Percentiles rank a stretch among this genome's conserved stretches.
These are phyloP conservation scores for Corinectria fuckeliana DNA, from an alignment of 2,329 filamentous ascomycete genomes.

Conservation along the genomic window DNA sequence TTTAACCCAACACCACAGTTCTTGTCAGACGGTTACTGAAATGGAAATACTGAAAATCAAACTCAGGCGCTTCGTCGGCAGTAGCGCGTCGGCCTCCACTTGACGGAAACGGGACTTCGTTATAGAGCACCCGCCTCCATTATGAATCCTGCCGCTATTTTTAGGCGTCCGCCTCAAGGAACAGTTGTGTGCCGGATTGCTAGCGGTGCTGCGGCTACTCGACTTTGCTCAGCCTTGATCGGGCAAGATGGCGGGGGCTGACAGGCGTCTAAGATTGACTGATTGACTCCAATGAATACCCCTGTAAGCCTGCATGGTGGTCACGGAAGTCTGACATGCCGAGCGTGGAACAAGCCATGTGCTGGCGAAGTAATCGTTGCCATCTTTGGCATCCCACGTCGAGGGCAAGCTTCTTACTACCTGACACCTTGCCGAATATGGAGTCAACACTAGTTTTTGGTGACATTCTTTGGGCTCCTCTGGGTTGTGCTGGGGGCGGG, in stretches of 20 bases:
- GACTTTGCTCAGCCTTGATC: background rate
- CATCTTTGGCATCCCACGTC: background rate
- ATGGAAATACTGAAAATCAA: background rate
- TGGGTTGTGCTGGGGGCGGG: background rate
- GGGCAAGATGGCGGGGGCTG: background rate
- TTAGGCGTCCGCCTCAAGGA: background rate
- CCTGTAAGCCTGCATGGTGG: background rate
- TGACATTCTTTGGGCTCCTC: background rate
- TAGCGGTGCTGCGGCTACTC: too few relatives aligned
- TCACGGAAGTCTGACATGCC: slow-evolving; percentile 1
- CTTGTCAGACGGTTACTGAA: too few relatives aligned
- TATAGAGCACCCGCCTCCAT: background rate
- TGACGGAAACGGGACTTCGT: too few relatives aligned
- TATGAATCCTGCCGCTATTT: background rate
- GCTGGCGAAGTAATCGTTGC: background rate
- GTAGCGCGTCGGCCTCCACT: background rate
- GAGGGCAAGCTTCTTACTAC: background rate
- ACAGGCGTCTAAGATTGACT: background rate
- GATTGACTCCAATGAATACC: background rate
- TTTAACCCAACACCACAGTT: too few relatives aligned
- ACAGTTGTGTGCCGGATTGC: background rate
- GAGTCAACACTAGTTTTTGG: background rate
- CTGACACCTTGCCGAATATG: background rate
- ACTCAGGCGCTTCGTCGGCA: background rate
- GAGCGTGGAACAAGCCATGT: background rate